phyloP scores from a whole-genome alignment of 257 asterid genomes.

The Primulina huaijiensis region DNA sequence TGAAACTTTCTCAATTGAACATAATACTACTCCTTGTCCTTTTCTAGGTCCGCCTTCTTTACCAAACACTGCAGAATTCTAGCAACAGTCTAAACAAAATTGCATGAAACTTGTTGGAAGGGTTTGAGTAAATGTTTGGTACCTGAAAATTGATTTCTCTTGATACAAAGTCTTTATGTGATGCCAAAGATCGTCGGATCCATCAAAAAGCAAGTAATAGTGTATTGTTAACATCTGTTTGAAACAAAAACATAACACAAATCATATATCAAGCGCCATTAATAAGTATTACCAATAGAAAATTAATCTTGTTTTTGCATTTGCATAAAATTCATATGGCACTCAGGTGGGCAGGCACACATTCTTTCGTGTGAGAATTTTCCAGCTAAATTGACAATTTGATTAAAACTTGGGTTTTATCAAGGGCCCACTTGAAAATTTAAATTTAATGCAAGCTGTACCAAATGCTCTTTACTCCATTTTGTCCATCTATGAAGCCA shows the following conservation, averaged over 20 bases:
- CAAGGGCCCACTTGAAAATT: background rate
- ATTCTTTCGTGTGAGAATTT: background rate
- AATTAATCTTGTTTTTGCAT: background rate
- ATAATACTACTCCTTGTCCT: too few species aligned
- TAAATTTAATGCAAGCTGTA: background rate
- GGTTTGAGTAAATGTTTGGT: slow-evolving; percentile 9
- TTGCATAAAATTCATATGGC: slow-evolving; percentile 7
- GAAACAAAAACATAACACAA: slow-evolving; percentile 16
- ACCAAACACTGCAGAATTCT: slow-evolving; percentile 7
- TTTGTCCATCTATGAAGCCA: background rate
- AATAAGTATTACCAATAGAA: background rate
- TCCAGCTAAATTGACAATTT: background rate
- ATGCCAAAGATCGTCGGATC: slow-evolving; percentile 89
- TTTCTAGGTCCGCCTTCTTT: background rate
- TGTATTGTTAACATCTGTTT: slow-evolving; percentile 90
- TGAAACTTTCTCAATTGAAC: too few species aligned
- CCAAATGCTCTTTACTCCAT: background rate
- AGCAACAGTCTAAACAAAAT: background rate
- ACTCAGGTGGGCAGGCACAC: background rate
- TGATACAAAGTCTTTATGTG: slow-evolving; percentile 68
- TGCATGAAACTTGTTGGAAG: background rate
- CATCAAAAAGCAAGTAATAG: slow-evolving; percentile 88
- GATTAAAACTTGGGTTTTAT: background rate
- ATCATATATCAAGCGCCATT: slow-evolving; percentile 10
- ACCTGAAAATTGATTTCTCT: slow-evolving; percentile 73